A percentile compares a stretch with the other conserved stretches of the same genome.
phyloP scores from a whole-genome alignment of 164 flowering plant genomes.

The Malania oleifera region DNA sequence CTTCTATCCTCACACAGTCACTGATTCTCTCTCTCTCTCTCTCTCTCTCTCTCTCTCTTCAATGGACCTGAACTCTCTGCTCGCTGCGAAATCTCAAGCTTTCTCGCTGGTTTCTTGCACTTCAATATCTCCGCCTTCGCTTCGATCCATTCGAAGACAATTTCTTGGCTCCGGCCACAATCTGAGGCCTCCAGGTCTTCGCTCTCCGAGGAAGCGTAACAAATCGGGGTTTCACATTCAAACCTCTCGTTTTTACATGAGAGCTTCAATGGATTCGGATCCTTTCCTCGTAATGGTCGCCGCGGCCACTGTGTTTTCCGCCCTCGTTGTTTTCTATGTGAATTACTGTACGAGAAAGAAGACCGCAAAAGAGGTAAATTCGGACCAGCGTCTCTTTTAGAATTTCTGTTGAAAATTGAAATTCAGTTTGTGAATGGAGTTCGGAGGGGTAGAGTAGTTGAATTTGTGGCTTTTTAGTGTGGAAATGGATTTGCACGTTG shows the following conservation, averaged over 20 bases:
- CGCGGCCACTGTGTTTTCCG: constrained; percentile 43
- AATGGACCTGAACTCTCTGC: constrained; percentile 35
- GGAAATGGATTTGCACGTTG: background rate
- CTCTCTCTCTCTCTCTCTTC: constrained; percentile 14
- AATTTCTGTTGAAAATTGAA: background rate
- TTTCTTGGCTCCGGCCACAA: constrained; percentile 32
- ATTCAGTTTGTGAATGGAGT: background rate
- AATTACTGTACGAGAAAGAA: constrained; percentile 18
- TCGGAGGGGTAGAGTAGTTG: too few relatives aligned
- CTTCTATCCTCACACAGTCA: background rate
- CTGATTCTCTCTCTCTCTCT: background rate
- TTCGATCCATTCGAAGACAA: constrained; percentile 21
- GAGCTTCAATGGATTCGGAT: constrained; percentile 37
- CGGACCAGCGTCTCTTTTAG: background rate
- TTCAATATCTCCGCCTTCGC: constrained; percentile 10
- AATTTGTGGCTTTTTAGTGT: too few relatives aligned
- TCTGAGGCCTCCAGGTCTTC: constrained; percentile 32
- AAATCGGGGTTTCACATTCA: constrained; percentile 20
- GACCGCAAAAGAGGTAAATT: constrained; percentile 18
- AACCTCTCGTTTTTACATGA: constrained; percentile 21
- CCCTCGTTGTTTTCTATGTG: constrained; percentile 30
- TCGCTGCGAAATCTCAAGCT: constrained; percentile 35
- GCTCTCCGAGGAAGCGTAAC: constrained; percentile 19
- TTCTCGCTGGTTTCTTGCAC: constrained; percentile 22
- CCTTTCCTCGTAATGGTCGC: constrained; percentile 29